Conservation (phyloP, 441 rosid genomes). For the Breynia disticha region DNA sequence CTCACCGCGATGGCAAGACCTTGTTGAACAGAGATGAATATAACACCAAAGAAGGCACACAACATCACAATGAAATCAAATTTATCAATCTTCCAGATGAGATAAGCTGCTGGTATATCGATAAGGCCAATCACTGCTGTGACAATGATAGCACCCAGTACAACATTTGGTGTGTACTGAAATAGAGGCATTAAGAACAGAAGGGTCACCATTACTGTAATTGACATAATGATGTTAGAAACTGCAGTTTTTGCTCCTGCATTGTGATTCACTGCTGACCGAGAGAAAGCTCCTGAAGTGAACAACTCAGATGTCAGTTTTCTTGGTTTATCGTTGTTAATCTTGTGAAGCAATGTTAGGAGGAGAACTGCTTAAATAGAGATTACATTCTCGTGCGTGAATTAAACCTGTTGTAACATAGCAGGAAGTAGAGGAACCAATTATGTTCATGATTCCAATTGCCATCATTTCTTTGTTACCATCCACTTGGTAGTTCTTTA, state of each 20-base stretch:
- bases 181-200: slow-evolving; percentile 93
- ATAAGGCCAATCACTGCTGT: slow-evolving; percentile 93
- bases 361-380: too few relatives aligned
- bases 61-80: slow-evolving; percentile 83
- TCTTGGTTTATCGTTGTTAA: neutral
- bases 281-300: slow-evolving; percentile 90
- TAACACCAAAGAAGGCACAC: slow-evolving; percentile 89
- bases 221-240: slow-evolving; percentile 77
- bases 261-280: slow-evolving; percentile 86
- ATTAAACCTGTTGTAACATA: slow-evolving; percentile 93
- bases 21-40: slow-evolving; percentile 81
- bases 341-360: neutral
- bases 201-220: slow-evolving; percentile 75
- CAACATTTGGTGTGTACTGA: slow-evolving; percentile 78
- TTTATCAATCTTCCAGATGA: slow-evolving; percentile 85
- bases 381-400: too few relatives aligned
- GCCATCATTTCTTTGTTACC: slow-evolving; percentile 99
- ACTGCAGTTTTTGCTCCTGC: slow-evolving; percentile 89
- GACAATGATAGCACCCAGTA: slow-evolving; percentile 77
- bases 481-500: slow-evolving; percentile 82
- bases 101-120: slow-evolving; percentile 58
- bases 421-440: slow-evolving; percentile 88
- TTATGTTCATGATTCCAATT: slow-evolving; percentile 91
- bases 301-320: too few relatives aligned
- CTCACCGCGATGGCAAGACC: slow-evolving; percentile 82